Base-by-base conservation (phyloP, 345 rosid species). In the Linum usitatissimum region DNA sequence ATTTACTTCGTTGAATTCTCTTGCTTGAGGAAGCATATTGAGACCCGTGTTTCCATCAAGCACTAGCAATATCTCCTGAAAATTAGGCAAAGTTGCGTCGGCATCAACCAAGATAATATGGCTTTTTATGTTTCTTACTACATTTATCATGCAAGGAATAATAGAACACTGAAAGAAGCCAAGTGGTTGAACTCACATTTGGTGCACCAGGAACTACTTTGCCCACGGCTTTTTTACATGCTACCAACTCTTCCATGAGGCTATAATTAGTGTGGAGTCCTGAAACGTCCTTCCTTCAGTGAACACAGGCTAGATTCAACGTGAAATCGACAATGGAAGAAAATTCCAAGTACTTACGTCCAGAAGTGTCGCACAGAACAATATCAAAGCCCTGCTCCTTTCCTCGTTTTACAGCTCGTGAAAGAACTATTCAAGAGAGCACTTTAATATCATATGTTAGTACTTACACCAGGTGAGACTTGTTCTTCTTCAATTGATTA, bases 11-110 rank as follows among this genome's bases (percentile, higher is more conserved):
- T 92, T 92, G 78, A 92, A 92, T 67, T 92, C 98, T 75, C 98
- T 84, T 63, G 98, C 98, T 74, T 92, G 98, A 56, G 98, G 98
- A 71, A 92, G 96, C 98, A 89, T 89, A 78, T 92, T 92, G 75
- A 92, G 70, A 53, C 98, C 98, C 18, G 98, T 92, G 30, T 88
- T 92, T 68, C 98, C 98, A 79, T 92, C 98, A 66, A 92, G 83
- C 59, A 92, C 98, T 62, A 87, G 88, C 31, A 92, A 72, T 67
- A 89, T 89, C 81, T 92, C 98, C 98, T 92, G 80, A 70, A 69
- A 67, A 76, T 53, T 48, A 57, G 19, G 18, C 6, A 39, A 59
- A 57, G 67, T 18, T 19, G 34, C 61, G 8, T 34, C 38, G 38
- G 38, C 28, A 23, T 23, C 28, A 23, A 23, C 1, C 28, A 23